Evolutionary conservation across 179 eudicot genomes (phyloP), one percentile per base, ranked within the genome.

Genomic region (Gypsophila paniculata): DNA sequence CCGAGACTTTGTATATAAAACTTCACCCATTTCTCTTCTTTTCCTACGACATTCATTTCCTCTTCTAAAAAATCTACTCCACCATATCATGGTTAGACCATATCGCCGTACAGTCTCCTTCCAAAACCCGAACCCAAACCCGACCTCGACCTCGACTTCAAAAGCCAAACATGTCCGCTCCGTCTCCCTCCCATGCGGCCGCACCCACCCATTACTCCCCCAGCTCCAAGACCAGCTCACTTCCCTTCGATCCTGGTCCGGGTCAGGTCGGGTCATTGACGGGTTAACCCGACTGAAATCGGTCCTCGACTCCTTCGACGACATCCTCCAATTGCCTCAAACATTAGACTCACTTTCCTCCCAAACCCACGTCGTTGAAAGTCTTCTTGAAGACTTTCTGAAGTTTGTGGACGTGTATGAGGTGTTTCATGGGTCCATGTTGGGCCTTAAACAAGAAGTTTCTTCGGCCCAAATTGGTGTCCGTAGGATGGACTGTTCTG

Each of bases 81-180:
- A n/a, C n/a, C n/a, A n/a, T n/a, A n/a, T 55, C 60, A 82, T 90
- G 63, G 84, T 85, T 26, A 78, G 79, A 72, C 34, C 34, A 29
- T 91, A 82, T 52, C 72, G 92, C 12, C 85, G 97, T n/a, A 89
- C 95, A 4, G 86, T 91, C 57, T 91, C 97, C 25, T 91, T 87
- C 74, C 90, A 90, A 12, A 84, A 81, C 76, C 81, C 83, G 48
- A 72, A 58, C 21, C 82, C 81, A 2, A 64, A 26, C 69, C 49
- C 34, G n/a, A 68, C 49, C 11, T 32, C 87, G 12, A 32, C 78
- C 9, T 51, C 69, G 11, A 62, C 77, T 5, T 6, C 54, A 0
- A 82, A 78, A 32, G 17, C 84, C 14, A 55, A 70, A 75, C 91
- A 87, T 73, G 80, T 81, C 64, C 82, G 97, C 15, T 91, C 96